phyloP scores from a whole-genome alignment of 2,329 filamentous ascomycete genomes.

The Penicillium brasilianum region DNA sequence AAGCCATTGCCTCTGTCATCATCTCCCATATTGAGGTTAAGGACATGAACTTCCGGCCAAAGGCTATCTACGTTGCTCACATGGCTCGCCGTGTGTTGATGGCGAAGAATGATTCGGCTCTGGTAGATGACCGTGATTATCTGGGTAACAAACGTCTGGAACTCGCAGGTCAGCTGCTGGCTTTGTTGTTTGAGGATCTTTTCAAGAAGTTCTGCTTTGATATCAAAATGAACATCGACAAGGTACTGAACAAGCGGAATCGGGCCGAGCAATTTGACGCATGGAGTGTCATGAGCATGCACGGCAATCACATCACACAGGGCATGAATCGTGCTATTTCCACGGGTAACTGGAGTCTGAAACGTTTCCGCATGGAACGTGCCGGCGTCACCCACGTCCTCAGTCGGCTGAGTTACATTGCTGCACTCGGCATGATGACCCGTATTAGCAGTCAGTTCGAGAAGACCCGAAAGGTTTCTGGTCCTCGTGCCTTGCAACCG shows the following conservation, averaged over 20 bases:
- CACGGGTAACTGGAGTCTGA: conserved; percentile 96
- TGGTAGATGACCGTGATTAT: conserved; percentile 96
- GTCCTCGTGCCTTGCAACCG: conserved; percentile 91
- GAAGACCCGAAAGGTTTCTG: conserved; percentile 95
- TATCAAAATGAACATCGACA: conserved; percentile 92
- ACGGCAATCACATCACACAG: conserved; percentile 84
- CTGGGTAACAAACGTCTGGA: conserved; percentile 97
- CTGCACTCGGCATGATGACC: conserved; percentile 98
- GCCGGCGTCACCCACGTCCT: conserved; percentile 96
- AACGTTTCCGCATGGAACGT: conserved; percentile 98
- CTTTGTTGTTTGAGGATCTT: conserved; percentile 92
- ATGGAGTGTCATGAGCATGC: conserved; percentile 78
- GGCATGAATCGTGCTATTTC: conserved; percentile 96
- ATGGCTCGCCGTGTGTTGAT: conserved; percentile 97
- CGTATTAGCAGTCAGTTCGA: conserved; percentile 98
- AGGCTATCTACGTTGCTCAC: conserved; percentile 92
- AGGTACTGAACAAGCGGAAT: conserved; percentile 91
- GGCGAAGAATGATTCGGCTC: conserved; percentile 83
- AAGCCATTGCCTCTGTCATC: conserved; percentile 89
- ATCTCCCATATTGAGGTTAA: conserved; percentile 93
- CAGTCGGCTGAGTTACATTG: conserved; percentile 94
- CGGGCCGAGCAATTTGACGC: conserved; percentile 88
- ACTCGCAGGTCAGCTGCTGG: conserved; percentile 89
- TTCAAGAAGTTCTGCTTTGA: conserved; percentile 94
- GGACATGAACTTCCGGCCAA: conserved; percentile 93